These are phyloP conservation scores for Circinella umbellata DNA, from an alignment of 371 early-diverging fungal genomes.

Conservation along the genomic window DNA sequence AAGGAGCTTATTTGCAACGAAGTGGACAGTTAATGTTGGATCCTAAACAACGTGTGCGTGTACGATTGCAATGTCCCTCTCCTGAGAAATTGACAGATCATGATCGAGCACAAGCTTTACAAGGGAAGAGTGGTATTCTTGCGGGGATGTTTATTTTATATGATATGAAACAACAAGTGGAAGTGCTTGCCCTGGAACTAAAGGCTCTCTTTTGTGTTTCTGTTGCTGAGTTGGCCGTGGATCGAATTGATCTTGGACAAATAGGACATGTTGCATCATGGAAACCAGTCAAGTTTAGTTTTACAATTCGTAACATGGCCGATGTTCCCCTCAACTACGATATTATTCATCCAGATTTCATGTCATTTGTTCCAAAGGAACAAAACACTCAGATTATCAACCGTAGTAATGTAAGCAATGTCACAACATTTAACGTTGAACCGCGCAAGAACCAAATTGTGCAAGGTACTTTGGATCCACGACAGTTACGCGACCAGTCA, in stretches of 20 bases:
- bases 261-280: slow-evolving; percentile 80
- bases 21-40: slow-evolving; percentile 49
- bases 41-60: slow-evolving; percentile 62
- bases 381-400: slow-evolving; percentile 2
- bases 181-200: slow-evolving; percentile 67
- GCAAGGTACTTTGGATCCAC: slow-evolving; percentile 64
- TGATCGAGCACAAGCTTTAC: slow-evolving; percentile 40
- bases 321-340: slow-evolving; percentile 71
- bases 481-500: slow-evolving; percentile 53
- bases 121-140: slow-evolving; percentile 62
- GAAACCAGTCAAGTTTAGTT: slow-evolving; percentile 63
- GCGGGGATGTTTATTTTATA: slow-evolving; percentile 67
- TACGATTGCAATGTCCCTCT: slow-evolving; percentile 63
- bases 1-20: slow-evolving; percentile 28
- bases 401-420: slow-evolving; percentile 6
- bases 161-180: slow-evolving; percentile 52
- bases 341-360: slow-evolving; percentile 55
- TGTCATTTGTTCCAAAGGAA: slow-evolving; percentile 41
- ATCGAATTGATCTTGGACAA: slow-evolving; percentile 72
- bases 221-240: slow-evolving; percentile 57
- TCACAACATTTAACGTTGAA: slow-evolving; percentile 22
- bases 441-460: slow-evolving; percentile 45
- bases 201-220: slow-evolving; percentile 67
- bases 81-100: slow-evolving; percentile 52
- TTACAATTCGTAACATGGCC: slow-evolving; percentile 67